Conservation (phyloP, 768 basidiomycete species). For the Podaxis sp. region DNA sequence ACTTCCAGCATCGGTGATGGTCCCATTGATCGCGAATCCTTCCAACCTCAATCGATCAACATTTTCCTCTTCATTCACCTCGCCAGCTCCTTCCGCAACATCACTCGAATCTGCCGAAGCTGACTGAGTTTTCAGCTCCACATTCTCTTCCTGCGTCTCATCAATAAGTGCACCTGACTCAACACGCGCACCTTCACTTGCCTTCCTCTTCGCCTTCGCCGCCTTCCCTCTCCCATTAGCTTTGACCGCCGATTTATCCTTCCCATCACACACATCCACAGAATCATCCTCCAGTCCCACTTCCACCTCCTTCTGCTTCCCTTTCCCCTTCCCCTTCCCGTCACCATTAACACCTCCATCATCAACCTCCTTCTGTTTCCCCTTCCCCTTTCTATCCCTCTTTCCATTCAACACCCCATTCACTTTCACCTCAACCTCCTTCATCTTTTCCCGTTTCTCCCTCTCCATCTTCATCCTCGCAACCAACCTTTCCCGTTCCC, state of each 20-base stretch:
- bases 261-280: constrained; percentile 1
- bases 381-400: constrained; percentile 6
- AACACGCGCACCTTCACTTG: neutral
- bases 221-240: constrained; percentile 8
- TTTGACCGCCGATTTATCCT: constrained; percentile 6
- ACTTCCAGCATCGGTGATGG: neutral
- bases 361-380: neutral
- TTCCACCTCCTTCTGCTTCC: neutral
- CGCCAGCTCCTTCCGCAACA: neutral
- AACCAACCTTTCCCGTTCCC: constrained; percentile 16
- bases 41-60: neutral
- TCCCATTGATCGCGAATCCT: neutral
- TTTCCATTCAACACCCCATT: constrained; percentile 1
- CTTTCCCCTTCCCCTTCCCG: neutral
- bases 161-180: neutral
- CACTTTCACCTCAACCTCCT: constrained; percentile 5
- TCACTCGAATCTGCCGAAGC: neutral
- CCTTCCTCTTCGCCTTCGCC: constrained; percentile 11
- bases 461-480: constrained; percentile 13
- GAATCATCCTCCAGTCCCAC: neutral
- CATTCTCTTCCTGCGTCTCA: too few species aligned
- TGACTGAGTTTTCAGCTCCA: neutral
- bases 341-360: neutral
- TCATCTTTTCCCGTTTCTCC: constrained; percentile 1
- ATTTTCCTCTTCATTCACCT: neutral